Conservation (phyloP, 1,284 basidiomycete species). For the Gomphus sp. region DNA sequence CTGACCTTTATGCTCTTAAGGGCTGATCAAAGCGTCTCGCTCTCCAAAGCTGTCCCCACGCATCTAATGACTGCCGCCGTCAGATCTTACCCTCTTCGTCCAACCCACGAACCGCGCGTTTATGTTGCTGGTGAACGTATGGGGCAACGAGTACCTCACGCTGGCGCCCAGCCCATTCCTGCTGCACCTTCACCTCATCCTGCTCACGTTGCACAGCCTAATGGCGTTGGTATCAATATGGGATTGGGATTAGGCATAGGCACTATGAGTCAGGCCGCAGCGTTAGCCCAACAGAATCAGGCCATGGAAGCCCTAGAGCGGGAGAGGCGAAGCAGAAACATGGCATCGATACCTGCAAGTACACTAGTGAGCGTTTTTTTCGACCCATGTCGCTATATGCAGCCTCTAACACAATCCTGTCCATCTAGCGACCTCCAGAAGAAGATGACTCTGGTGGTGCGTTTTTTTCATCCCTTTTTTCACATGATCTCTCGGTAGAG, state of each 20-base stretch:
- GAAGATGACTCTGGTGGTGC: constrained; percentile 65
- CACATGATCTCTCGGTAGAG: neutral
- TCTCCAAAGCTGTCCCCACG: constrained; percentile 42
- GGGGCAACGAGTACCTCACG: constrained; percentile 40
- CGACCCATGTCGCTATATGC: neutral
- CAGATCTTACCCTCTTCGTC: constrained; percentile 59
- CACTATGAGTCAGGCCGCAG: constrained; percentile 39
- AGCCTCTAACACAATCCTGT: neutral
- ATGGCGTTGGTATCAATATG: constrained; percentile 22
- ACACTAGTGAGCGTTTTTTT: neutral
- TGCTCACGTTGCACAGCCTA: neutral
- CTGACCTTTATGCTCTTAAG: constrained; percentile 1
- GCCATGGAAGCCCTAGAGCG: constrained; percentile 60
- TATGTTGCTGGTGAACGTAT: constrained; percentile 61
- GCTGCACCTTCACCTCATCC: constrained; percentile 13
- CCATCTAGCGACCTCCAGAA: constrained; percentile 25
- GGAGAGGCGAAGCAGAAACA: constrained; percentile 21
- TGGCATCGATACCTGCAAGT: constrained; percentile 12
- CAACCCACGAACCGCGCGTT: constrained; percentile 50
- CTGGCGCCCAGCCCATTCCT: constrained; percentile 17
- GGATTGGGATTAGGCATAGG: constrained; percentile 10
- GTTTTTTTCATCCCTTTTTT: constrained; percentile 12
- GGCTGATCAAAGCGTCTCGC: neutral
- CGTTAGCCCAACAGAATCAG: constrained; percentile 61
- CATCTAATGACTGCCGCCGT: constrained; percentile 46